Conservation (phyloP, 768 basidiomycete species). For the Pleurotus eryngii region DNA sequence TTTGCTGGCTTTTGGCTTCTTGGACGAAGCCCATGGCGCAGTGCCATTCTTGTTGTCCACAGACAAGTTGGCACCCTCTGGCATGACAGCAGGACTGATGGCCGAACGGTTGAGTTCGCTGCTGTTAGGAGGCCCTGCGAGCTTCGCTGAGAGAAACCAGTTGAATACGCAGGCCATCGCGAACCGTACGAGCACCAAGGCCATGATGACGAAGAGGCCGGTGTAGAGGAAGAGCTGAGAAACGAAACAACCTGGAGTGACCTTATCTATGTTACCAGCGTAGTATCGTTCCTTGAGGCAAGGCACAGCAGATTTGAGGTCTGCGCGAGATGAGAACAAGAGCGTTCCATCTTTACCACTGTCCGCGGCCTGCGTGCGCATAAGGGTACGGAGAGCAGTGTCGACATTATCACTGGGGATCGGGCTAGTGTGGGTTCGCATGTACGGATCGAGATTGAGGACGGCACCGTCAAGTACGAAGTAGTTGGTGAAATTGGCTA, state of each 20-base stretch:
- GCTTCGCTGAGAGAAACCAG: constrained; percentile 87
- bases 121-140: constrained; percentile 74
- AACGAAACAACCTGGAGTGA: constrained; percentile 94
- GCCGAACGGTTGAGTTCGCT: constrained; percentile 75
- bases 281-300: constrained; percentile 86
- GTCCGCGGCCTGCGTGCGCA: constrained; percentile 41
- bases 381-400: constrained; percentile 71
- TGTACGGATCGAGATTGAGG: constrained; percentile 88
- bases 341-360: constrained; percentile 89
- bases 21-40: constrained; percentile 84
- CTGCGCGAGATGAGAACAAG: constrained; percentile 71
- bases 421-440: constrained; percentile 63
- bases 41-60: constrained; percentile 88
- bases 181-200: constrained; percentile 88
- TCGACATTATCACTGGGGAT: constrained; percentile 79
- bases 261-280: constrained; percentile 95
- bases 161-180: constrained; percentile 95
- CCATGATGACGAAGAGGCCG: constrained; percentile 87
- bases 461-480: constrained; percentile 93
- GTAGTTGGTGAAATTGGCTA: constrained; percentile 66
- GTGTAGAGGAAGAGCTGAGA: constrained; percentile 86
- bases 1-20: constrained; percentile 44
- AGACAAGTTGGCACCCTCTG: constrained; percentile 93
- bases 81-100: constrained; percentile 94
- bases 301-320: constrained; percentile 63